These are phyloP conservation scores for Lipomyces mesembrius DNA, from an alignment of 805 yeast species.

Conservation along the genomic window DNA sequence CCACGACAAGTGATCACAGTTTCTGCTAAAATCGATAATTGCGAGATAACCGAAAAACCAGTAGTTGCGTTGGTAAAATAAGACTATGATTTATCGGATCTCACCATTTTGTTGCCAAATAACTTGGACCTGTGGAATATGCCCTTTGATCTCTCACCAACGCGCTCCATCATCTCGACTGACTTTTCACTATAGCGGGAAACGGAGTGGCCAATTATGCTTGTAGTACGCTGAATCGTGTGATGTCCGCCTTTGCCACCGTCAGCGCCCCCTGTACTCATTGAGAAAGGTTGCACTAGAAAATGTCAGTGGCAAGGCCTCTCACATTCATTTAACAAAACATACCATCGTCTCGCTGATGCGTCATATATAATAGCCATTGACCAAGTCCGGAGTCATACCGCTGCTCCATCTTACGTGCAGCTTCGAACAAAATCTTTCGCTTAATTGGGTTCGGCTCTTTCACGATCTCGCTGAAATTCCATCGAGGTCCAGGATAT, in stretches of 20 bases:
- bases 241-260: neutral
- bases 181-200: constrained; percentile 24
- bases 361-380: constrained; percentile 31
- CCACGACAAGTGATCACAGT: neutral
- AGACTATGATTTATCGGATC: constrained; percentile 17
- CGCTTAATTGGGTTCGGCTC: constrained; percentile 19
- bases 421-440: constrained; percentile 19
- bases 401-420: constrained; percentile 19
- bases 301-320: neutral
- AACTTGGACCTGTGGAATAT: constrained; percentile 16
- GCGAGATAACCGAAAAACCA: neutral
- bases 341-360: constrained; percentile 29
- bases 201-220: constrained; percentile 28
- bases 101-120: constrained; percentile 23
- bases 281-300: constrained; percentile 19
- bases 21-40: neutral
- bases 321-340: neutral
- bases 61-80: neutral
- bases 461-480: constrained; percentile 12
- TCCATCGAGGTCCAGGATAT: constrained; percentile 17
- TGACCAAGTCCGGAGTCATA: constrained; percentile 23
- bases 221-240: constrained; percentile 28
- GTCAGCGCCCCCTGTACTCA: neutral
- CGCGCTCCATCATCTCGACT: constrained; percentile 29
- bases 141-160: constrained; percentile 30